Evolutionary conservation across 768 basidiomycete species (phyloP).

Genomic region (Infundibulicybe gibba): DNA sequence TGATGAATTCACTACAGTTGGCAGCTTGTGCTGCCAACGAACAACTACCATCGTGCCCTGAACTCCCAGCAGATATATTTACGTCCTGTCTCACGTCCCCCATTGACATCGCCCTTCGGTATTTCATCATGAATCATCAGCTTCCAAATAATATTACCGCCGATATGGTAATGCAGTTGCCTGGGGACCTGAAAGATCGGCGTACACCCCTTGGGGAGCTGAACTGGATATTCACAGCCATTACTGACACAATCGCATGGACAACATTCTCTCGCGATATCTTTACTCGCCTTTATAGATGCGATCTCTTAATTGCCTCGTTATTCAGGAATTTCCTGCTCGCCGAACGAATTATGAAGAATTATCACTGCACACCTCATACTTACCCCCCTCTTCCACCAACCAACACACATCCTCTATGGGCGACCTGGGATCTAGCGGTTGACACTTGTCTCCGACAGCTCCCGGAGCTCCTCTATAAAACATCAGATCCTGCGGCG

Average conservation of each 20-base stretch:
- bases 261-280: constrained; percentile 92
- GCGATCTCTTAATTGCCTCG: constrained; percentile 93
- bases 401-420: constrained; percentile 95
- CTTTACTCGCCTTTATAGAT: constrained; percentile 91
- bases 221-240: constrained; percentile 99
- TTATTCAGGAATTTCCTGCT: constrained; percentile 96
- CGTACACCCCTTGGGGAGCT: constrained; percentile 95
- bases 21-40: constrained; percentile 93
- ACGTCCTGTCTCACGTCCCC: constrained; percentile 97
- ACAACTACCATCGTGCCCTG: constrained; percentile 89
- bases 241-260: constrained; percentile 99
- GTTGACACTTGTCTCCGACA: constrained; percentile 93
- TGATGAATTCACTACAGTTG: constrained; percentile 88
- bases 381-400: constrained; percentile 88
- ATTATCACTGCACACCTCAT: constrained; percentile 95
- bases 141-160: constrained; percentile 76
- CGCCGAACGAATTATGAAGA: constrained; percentile 97
- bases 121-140: constrained; percentile 88
- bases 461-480: constrained; percentile 75
- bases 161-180: constrained; percentile 93
- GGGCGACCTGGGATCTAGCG: constrained; percentile 98
- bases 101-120: constrained; percentile 95
- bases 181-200: constrained; percentile 95
- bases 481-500: constrained; percentile 22
- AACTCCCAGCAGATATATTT: constrained; percentile 96